Evolutionary conservation across 2,329 filamentous ascomycete genomes (phyloP).

Genomic region (Exophiala spinifera): DNA sequence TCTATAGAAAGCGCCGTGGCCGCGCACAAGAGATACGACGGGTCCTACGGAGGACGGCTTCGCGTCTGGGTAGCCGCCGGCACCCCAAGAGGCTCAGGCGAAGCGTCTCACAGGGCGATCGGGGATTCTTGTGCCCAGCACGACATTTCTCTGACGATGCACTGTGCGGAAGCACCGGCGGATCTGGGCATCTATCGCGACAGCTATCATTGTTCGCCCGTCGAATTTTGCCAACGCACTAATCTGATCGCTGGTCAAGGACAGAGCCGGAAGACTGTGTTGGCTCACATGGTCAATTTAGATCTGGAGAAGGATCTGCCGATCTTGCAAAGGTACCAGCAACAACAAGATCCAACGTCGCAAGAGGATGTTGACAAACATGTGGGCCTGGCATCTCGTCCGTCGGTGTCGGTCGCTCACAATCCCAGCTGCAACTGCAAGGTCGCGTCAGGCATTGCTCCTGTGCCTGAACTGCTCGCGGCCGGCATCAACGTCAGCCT

Average conservation of each 20-base stretch:
- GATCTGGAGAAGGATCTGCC: slow-evolving; percentile 43
- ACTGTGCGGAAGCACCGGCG: slow-evolving; percentile 42
- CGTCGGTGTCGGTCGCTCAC: slow-evolving; percentile 44
- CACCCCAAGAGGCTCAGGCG: slow-evolving; percentile 46
- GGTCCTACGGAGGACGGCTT: slow-evolving; percentile 40
- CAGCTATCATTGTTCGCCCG: slow-evolving; percentile 37
- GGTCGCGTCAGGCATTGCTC: slow-evolving; percentile 50
- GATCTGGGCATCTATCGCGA: slow-evolving; percentile 30
- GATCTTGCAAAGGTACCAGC: slow-evolving; percentile 37
- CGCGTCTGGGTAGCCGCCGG: slow-evolving; percentile 50
- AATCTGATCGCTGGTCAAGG: slow-evolving; percentile 31
- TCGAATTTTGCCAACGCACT: slow-evolving; percentile 40
- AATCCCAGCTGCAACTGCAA: slow-evolving; percentile 53
- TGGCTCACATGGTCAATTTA: slow-evolving; percentile 54
- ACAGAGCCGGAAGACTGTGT: slow-evolving; percentile 38
- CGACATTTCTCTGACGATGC: slow-evolving; percentile 47
- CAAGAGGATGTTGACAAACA: no score
- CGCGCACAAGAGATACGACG: slow-evolving; percentile 27
- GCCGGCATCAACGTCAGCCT: slow-evolving; percentile 47
- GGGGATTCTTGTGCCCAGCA: slow-evolving; percentile 41
- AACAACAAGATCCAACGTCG: slow-evolving; percentile 28
- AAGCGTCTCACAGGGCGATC: slow-evolving; percentile 41
- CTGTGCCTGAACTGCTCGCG: slow-evolving; percentile 45
- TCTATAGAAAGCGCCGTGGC: slow-evolving; percentile 30
- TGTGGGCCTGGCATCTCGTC: no score